Evolutionary conservation across 495 filamentous ascomycete species (phyloP).

Genomic region (Tuber indicum): DNA sequence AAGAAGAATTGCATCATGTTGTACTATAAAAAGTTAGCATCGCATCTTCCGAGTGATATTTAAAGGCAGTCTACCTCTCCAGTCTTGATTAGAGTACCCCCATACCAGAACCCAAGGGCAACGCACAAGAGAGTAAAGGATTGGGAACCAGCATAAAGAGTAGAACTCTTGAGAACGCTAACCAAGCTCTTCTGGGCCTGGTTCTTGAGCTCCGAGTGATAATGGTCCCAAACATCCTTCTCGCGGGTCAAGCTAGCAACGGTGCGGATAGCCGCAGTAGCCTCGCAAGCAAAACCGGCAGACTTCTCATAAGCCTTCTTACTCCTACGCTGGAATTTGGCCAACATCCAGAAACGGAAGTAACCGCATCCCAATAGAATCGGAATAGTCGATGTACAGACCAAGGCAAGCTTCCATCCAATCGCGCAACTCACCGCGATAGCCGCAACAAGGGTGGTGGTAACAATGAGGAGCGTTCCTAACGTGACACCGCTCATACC

Average conservation of each 20-base stretch:
- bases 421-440: conserved; percentile 61
- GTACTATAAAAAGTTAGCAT: conserved; percentile 43
- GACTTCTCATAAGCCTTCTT: conserved; percentile 67
- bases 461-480: conserved; percentile 68
- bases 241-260: conserved; percentile 87
- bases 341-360: conserved; percentile 77
- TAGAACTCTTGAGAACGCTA: conserved; percentile 61
- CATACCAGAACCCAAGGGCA: conserved; percentile 93
- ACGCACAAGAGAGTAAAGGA: conserved; percentile 71
- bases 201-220: conserved; percentile 58
- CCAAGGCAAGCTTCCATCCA: conserved; percentile 87
- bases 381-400: conserved; percentile 71
- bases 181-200: conserved; percentile 59
- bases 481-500: conserved; percentile 75
- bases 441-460: conserved; percentile 65
- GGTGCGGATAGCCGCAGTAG: conserved; percentile 82
- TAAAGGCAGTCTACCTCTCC: conserved; percentile 49
- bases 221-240: conserved; percentile 65
- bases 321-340: conserved; percentile 62
- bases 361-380: conserved; percentile 73
- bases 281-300: conserved; percentile 82
- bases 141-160: conserved; percentile 73
- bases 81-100: conserved; percentile 67
- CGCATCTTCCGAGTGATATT: conserved; percentile 3
- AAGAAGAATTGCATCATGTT: conserved; percentile 76